Evolutionary conservation across 257 asterid species (phyloP).

Genomic region (Gynochthodes officinalis): DNA sequence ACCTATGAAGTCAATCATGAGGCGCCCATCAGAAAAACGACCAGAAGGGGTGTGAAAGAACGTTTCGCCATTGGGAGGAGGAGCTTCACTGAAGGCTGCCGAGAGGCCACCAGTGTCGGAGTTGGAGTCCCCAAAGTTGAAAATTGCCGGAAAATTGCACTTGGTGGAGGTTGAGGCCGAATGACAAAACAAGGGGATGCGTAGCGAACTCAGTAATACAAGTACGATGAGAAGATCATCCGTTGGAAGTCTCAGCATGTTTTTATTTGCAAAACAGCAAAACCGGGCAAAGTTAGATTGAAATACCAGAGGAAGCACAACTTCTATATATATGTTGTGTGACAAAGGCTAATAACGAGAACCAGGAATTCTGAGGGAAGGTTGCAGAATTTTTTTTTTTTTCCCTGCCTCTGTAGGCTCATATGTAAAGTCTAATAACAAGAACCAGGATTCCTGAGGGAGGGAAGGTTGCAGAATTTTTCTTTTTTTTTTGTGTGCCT

Average conservation of each 20-base stretch:
- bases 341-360: too few relatives aligned
- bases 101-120: conserved; percentile 89
- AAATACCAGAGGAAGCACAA: too few relatives aligned
- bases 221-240: background rate
- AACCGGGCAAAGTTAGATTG: too few relatives aligned
- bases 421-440: too few relatives aligned
- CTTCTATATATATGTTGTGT: too few relatives aligned
- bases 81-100: conserved; percentile 66
- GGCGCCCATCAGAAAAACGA: conserved; percentile 66
- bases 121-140: conserved; percentile 85
- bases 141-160: conserved; percentile 69
- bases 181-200: background rate
- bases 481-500: too few relatives aligned
- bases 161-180: conserved; percentile 3
- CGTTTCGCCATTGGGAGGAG: conserved; percentile 57
- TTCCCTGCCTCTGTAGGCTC: too few relatives aligned
- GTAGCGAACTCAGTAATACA: background rate
- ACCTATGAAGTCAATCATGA: conserved; percentile 69
- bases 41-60: conserved; percentile 62
- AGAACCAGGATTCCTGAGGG: too few relatives aligned
- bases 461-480: too few relatives aligned
- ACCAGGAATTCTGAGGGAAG: too few relatives aligned
- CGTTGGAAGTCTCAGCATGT: background rate
- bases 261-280: too few relatives aligned
- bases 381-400: too few relatives aligned